Evolutionary conservation across 2,329 filamentous ascomycete genomes (phyloP), one percentile per base, ranked within the genome.

Genomic region (Aspergillus ustus): DNA sequence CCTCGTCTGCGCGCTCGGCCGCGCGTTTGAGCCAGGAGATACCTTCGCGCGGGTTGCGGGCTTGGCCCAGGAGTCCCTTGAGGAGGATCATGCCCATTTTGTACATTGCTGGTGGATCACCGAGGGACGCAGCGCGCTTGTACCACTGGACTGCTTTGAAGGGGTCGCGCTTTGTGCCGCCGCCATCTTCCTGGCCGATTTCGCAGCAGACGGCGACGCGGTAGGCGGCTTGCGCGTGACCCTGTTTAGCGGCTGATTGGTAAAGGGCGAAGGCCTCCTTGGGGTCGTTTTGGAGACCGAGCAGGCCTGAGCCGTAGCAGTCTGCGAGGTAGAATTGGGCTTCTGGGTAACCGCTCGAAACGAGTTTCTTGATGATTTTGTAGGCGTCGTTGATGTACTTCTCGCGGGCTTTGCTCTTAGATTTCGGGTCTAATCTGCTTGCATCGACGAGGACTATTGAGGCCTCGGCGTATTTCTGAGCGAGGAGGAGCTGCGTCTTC

Each of bases 141-240:
- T 99, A 99, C 95, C 95, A 99, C 76, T 98, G 94, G 20, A 98
- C 93, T 1, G 95, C 94, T 78, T 98, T 98, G 67, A 94, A 79
- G 0, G 92, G 92, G 72, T 99, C 95, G 69, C 90, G 91, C 61
- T 92, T 88, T 1, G 95, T 98, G 25, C 95, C 95, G 56, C 95
- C 95, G 31, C 93, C 94, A 70, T 96, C 93, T 73, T 98, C 94
- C 59, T 93, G 88, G 3, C 95, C 95, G 70, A 99, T 92, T 75
- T 99, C 95, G 73, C 95, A 98, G 80, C 95, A 99, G 0, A 99
- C 94, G 0, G 95, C 95, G 28, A 95, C 96, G 58, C 95, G 87
- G 76, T 98, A 99, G 0, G 95, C 95, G 29, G 92, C 91, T 57
- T 91, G 89, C 2, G 91, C 85, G 75, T 99, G 93, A 1, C 92